These are phyloP conservation scores for Rheum nobile DNA, from an alignment of 148 eudicot species.

Conservation along the genomic window DNA sequence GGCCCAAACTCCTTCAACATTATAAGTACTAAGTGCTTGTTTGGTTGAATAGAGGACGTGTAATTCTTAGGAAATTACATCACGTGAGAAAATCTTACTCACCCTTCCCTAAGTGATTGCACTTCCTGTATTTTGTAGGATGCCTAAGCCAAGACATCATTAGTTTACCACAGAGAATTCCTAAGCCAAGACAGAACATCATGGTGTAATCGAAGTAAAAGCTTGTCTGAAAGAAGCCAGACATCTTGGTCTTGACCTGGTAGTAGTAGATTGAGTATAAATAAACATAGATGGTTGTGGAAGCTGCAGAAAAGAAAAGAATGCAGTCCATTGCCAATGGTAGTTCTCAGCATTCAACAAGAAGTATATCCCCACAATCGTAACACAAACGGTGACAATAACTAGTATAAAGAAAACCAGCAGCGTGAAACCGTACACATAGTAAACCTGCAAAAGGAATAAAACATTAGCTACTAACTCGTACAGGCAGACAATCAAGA, in stretches of 20 bases:
- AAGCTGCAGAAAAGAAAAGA: slow-evolving; percentile 84
- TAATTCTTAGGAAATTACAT: too few species aligned
- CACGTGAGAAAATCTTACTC: too few species aligned
- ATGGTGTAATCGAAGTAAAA: slow-evolving; percentile 82
- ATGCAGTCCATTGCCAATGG: slow-evolving; percentile 96
- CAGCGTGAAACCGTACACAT: slow-evolving; percentile 88
- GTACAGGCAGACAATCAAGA: background rate
- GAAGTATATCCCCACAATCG: slow-evolving; percentile 95
- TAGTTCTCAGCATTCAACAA: slow-evolving; percentile 95
- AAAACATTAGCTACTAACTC: background rate
- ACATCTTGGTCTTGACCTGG: slow-evolving; percentile 88
- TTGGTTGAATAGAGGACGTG: too few species aligned
- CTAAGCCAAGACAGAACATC: slow-evolving; percentile 86
- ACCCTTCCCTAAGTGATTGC: too few species aligned
- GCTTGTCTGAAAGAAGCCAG: slow-evolving; percentile 98
- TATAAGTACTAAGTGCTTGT: too few species aligned
- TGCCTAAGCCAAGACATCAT: too few species aligned
- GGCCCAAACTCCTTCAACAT: too few species aligned
- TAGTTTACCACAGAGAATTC: slow-evolving; percentile 81
- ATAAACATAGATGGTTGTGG: slow-evolving; percentile 80
- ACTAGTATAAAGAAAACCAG: slow-evolving; percentile 81
- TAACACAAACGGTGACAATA: slow-evolving; percentile 89
- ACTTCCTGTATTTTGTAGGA: too few species aligned
- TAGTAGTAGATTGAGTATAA: slow-evolving; percentile 85
- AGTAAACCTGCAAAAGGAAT: slow-evolving; percentile 56